phyloP scores from a whole-genome alignment of 352 stramenopile species.

The Saprolegnia diclina region DNA sequence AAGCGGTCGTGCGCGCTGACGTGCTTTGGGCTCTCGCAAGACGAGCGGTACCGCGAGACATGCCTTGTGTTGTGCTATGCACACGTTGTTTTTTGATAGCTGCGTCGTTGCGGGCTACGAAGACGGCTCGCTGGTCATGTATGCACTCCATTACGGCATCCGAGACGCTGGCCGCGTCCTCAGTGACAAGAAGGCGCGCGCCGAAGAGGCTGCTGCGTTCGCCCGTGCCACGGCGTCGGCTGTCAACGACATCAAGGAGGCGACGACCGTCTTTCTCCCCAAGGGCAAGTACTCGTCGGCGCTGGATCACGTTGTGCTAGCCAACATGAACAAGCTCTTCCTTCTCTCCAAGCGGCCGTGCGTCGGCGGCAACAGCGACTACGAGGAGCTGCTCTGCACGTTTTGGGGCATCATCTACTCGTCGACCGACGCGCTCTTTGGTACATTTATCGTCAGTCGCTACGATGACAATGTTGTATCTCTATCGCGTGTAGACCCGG shows the following conservation, averaged over 20 bases:
- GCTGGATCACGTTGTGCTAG: conserved; percentile 30
- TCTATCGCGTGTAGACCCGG: conserved; percentile 25
- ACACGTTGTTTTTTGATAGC: not conserved
- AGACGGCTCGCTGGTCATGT: conserved; percentile 70
- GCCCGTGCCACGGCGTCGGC: conserved; percentile 39
- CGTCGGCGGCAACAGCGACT: conserved; percentile 49
- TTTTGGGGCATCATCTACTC: conserved; percentile 67
- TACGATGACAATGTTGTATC: conserved; percentile 9
- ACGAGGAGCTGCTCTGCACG: conserved; percentile 52
- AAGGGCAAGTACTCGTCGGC: not conserved
- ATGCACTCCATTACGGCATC: conserved; percentile 77
- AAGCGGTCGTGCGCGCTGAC: conserved; percentile 59
- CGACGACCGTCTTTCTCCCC: conserved; percentile 4
- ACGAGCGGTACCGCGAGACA: conserved; percentile 42
- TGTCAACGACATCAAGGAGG: not conserved
- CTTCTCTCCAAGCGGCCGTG: conserved; percentile 63
- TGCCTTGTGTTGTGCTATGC: not conserved
- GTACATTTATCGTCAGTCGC: conserved; percentile 8
- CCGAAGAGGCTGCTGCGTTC: conserved; percentile 71
- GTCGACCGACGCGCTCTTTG: conserved; percentile 10
- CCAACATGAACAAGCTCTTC: conserved; percentile 64
- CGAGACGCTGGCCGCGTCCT: conserved; percentile 67
- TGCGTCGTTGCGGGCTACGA: conserved; percentile 78
- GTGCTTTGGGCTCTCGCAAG: conserved; percentile 65
- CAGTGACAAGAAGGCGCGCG: conserved; percentile 62